Base-by-base conservation (phyloP, 2,329 filamentous ascomycete species). In the Ustilaginoidea virens region DNA sequence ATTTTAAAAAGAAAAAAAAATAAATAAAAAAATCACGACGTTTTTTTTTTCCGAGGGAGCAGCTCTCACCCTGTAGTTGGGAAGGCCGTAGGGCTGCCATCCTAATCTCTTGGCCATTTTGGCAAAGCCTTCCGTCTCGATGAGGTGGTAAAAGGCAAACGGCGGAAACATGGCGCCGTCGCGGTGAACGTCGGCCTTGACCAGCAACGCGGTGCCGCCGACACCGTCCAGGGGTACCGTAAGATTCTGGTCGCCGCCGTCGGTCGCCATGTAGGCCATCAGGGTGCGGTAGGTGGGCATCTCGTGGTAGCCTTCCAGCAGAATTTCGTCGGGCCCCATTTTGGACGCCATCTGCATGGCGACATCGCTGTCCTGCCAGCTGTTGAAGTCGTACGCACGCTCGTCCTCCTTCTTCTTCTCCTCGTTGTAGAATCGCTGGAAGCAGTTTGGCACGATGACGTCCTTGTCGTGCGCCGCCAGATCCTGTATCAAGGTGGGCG, bases 161-260 rank as follows among this genome's bases (percentile, higher is more conserved):
- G 90, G 72, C 12, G 90, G 90, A 58, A 98, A 98, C 87, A 96
- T 98, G 49, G 90, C 87, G 13, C 90, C 90, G 47, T 98, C 90
- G 16, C 90, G 74, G 51, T 98, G 90, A 15, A 98, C 90, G 34
- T 96, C 86, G 2, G 86, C 90, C 60, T 93, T 94, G 35, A 98
- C 90, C 45, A 98, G 60, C 38, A 98, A 60, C 2, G 86, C 81
- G 1, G 87, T 92, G 20, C 90, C 90, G 31, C 90, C 90, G 4
- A 98, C 90, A 28, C 90, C 90, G 49, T 98, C 90, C 7, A 98
- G 66, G 24, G 74, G 66, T 29, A 94, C 69, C 46, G 80, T 73
- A 20, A 66, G 55, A 28, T 69, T 60, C 23, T 56, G 51, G 41
- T 80, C 67, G 11, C 66, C 66, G 31, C 59, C 60, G 0, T 66